These are phyloP conservation scores for Rusavskia elegans DNA, from an alignment of 495 filamentous ascomycete genomes.

Conservation along the genomic window DNA sequence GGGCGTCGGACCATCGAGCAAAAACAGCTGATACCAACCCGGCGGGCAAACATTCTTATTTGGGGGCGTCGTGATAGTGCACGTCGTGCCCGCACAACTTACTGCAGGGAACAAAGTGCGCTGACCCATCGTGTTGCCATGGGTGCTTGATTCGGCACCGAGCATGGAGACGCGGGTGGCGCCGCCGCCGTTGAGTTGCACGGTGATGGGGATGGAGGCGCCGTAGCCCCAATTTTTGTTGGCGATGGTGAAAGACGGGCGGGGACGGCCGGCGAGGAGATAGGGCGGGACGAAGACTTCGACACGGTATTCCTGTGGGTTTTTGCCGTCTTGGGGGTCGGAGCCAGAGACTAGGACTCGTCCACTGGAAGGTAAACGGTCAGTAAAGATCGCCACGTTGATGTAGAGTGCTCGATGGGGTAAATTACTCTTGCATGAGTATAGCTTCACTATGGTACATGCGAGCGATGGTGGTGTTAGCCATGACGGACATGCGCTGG, in stretches of 20 bases:
- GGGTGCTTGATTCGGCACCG: slow-evolving; percentile 40
- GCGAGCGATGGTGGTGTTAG: slow-evolving; percentile 47
- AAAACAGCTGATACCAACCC: slow-evolving; percentile 47
- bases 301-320: slow-evolving; percentile 47
- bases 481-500: slow-evolving; percentile 43
- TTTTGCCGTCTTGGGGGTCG: slow-evolving; percentile 38
- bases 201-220: background rate
- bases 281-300: slow-evolving; percentile 53
- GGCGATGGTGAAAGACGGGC: slow-evolving; percentile 30
- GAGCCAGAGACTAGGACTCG: slow-evolving; percentile 50
- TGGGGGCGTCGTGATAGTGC: slow-evolving; percentile 40
- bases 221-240: slow-evolving; percentile 13
- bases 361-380: slow-evolving; percentile 16
- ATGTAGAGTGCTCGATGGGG: too few species aligned
- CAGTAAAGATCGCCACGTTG: too few species aligned
- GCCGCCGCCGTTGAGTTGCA: slow-evolving; percentile 19
- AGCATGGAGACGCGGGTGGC: slow-evolving; percentile 36
- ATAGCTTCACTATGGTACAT: slow-evolving; percentile 52
- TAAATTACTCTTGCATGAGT: slow-evolving; percentile 34
- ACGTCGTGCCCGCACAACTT: slow-evolving; percentile 29
- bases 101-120: slow-evolving; percentile 42
- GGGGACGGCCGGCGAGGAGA: slow-evolving; percentile 31
- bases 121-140: slow-evolving; percentile 49
- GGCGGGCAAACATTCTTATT: slow-evolving; percentile 34
- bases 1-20: slow-evolving; percentile 42